Evolutionary conservation across 805 yeast species (phyloP).

Genomic region (Ogataea kodamae): DNA sequence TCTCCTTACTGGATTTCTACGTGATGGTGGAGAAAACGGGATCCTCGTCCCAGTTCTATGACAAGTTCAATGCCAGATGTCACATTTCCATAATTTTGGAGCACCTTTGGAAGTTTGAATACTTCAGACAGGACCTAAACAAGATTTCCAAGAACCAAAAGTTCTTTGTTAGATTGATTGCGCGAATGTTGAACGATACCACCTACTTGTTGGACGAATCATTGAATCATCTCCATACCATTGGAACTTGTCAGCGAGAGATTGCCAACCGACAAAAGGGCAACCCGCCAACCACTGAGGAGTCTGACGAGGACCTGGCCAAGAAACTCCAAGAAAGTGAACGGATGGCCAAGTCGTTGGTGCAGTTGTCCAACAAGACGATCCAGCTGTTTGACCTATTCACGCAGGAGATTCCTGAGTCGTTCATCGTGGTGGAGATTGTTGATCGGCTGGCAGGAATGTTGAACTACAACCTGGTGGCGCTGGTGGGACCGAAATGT

Average conservation of each 20-base stretch:
- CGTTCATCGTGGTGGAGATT: slow-evolving; percentile 83
- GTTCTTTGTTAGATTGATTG: slow-evolving; percentile 88
- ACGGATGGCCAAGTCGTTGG: slow-evolving; percentile 72
- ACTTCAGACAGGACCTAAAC: slow-evolving; percentile 65
- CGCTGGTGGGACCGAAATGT: slow-evolving; percentile 95
- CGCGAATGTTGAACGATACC: slow-evolving; percentile 91
- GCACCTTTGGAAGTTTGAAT: slow-evolving; percentile 72
- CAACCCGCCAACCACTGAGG: slow-evolving; percentile 37
- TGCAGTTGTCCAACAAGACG: slow-evolving; percentile 80
- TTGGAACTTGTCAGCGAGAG: slow-evolving; percentile 73
- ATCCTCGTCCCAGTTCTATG: slow-evolving; percentile 90
- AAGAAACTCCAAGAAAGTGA: slow-evolving; percentile 61
- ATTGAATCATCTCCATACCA: slow-evolving; percentile 68
- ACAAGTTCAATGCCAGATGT: slow-evolving; percentile 87
- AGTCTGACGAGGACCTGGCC: slow-evolving; percentile 58
- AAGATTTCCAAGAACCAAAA: slow-evolving; percentile 65
- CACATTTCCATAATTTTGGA: slow-evolving; percentile 81
- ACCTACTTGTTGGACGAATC: slow-evolving; percentile 92
- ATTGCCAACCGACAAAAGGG: slow-evolving; percentile 45
- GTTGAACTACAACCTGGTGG: slow-evolving; percentile 87
- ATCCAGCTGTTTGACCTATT: slow-evolving; percentile 75
- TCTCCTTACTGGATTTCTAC: slow-evolving; percentile 83
- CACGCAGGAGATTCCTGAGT: slow-evolving; percentile 80
- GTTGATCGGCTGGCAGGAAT: slow-evolving; percentile 93
- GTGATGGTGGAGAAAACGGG: slow-evolving; percentile 97